Percentiles rank a stretch among this genome's conserved stretches.
phyloP scores from a whole-genome alignment of 192 early-diverging fungal genomes.

The Backusella liffmaniae region DNA sequence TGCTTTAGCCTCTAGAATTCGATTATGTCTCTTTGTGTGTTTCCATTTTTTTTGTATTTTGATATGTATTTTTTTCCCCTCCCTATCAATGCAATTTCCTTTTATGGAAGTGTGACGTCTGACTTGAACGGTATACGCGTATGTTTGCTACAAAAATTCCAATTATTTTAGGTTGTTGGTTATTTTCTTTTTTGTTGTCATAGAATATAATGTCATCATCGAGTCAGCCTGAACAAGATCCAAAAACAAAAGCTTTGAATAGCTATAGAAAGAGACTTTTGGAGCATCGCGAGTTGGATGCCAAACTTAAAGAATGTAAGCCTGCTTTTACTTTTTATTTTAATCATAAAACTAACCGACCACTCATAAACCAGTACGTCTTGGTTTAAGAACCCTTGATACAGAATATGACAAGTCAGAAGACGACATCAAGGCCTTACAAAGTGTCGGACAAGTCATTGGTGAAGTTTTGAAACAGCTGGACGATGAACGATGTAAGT shows the following conservation, averaged over 20 bases:
- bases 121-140: conserved; percentile 4
- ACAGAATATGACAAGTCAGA: conserved; percentile 94
- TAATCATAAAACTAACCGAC: background rate
- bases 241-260: conserved; percentile 75
- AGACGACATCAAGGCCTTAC: conserved; percentile 96
- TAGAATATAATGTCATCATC: conserved; percentile 26
- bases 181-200: conserved; percentile 1
- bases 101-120: background rate
- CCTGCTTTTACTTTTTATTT: background rate
- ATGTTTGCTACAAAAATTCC: background rate
- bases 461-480: conserved; percentile 98
- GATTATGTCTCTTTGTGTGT: background rate
- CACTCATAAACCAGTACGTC: conserved; percentile 53
- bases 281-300: conserved; percentile 94
- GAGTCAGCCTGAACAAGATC: conserved; percentile 47
- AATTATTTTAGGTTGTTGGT: background rate
- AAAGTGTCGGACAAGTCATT: conserved; percentile 99
- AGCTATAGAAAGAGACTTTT: conserved; percentile 87
- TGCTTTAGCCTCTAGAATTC: background rate
- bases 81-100: background rate
- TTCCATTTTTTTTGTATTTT: background rate
- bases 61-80: no score
- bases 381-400: conserved; percentile 83
- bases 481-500: conserved; percentile 92
- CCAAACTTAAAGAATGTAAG: conserved; percentile 92